Base-by-base conservation (phyloP, 108 stramenopile genomes). In the Aurantiochytrium sp. region DNA sequence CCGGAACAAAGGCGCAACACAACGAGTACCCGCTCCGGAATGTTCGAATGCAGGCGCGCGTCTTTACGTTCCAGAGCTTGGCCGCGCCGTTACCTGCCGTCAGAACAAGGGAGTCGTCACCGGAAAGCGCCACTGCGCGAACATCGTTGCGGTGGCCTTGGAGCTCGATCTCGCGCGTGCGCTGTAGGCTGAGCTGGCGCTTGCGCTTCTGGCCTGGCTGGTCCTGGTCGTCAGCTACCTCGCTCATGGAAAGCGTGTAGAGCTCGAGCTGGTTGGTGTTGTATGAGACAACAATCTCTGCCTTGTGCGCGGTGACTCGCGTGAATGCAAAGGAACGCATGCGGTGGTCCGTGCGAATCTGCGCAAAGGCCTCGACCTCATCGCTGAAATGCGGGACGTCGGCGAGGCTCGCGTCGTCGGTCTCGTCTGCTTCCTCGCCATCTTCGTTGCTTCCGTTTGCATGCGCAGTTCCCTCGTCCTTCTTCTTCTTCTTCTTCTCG, bases 111-210 rank as follows among this genome's bases (percentile, higher is more conserved):
- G 90, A 54, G 65, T 95, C 97, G 87, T 99, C 98, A 2, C 94
- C 92, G 73, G 95, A 96, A 31, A 98, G 85, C 19, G 95, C 93
- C 53, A 99, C 88, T 12, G 95, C 94, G 86, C 99, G 94, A 55
- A 99, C 96, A 27, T 97, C 98, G 37, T 96, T 96, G 12, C 97
- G 95, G 91, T 98, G 98, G 6, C 98, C 98, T 50, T 91, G 93
- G 93, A 96, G 93, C 86, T 96, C 96, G 59, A 98, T 89, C 45
- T 88, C 37, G 52, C 87, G 50, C 86, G 55, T 55, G 32, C 27
- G 54, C 54, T 54, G 15, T 4, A 54, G 31, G 24, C 37, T 32
- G 54, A 86, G 55, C 54, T 54, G 37, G 30, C 37, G 10, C 37
- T 37, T 87, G 4, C 86, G 55, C 59, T 55, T 87, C 55, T 55